Percentiles rank a stretch among this genome's conserved stretches.
These are phyloP conservation scores for Ceratocystis variospora DNA, from an alignment of 2,329 filamentous ascomycete genomes.

Conservation along the genomic window DNA sequence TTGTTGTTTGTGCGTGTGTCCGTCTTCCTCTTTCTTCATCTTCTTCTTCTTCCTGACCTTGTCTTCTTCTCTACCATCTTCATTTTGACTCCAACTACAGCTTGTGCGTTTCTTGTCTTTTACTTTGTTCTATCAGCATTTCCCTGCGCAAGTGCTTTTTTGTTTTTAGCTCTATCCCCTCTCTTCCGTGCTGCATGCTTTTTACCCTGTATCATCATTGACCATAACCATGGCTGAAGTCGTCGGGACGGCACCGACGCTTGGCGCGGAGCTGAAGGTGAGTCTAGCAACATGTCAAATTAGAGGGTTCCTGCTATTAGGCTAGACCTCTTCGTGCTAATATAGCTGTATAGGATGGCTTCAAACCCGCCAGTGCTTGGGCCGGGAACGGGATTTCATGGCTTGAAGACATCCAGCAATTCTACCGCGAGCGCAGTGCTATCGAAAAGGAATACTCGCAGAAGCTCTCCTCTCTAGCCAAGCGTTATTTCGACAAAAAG, in stretches of 20 bases:
- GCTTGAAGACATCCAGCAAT: slow-evolving; percentile 93
- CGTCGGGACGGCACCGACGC: slow-evolving; percentile 68
- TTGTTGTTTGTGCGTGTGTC: slow-evolving; percentile 10
- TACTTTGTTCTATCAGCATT: neutral
- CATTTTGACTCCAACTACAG: neutral
- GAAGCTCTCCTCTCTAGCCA: slow-evolving; percentile 74
- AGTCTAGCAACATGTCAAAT: slow-evolving; percentile 22
- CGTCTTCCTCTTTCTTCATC: slow-evolving; percentile 2
- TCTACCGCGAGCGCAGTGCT: slow-evolving; percentile 84
- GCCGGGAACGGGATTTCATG: slow-evolving; percentile 77
- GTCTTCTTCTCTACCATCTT: neutral
- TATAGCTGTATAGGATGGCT: slow-evolving; percentile 58
- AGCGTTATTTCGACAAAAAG: slow-evolving; percentile 97
- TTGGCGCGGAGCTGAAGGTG: slow-evolving; percentile 91
- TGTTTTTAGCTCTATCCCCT: slow-evolving; percentile 9
- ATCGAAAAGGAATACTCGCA: slow-evolving; percentile 96
- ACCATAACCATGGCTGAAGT: slow-evolving; percentile 69
- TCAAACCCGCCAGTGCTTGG: slow-evolving; percentile 90
- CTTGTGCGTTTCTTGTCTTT: neutral
- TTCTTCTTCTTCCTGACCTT: slow-evolving; percentile 6
- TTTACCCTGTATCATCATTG: slow-evolving; percentile 14
- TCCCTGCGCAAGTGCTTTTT: slow-evolving; percentile 20
- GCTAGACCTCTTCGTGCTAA: slow-evolving; percentile 2
- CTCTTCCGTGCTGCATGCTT: slow-evolving; percentile 13
- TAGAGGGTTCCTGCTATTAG: neutral